phyloP scores from a whole-genome alignment of 371 early-diverging fungal species.

The Funneliformis caledonium region DNA sequence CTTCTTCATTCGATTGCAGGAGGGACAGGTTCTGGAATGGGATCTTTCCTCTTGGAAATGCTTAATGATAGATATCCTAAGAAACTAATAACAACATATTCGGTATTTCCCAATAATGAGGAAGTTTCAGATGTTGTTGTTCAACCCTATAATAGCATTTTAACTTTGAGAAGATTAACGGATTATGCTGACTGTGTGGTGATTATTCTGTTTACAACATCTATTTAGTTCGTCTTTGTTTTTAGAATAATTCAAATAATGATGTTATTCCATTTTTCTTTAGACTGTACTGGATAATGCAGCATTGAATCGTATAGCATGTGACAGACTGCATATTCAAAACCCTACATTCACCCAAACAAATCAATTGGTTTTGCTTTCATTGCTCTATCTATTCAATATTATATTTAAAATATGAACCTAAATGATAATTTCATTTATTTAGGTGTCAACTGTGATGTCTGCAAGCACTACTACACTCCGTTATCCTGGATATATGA shows the following conservation, averaged over 20 bases:
- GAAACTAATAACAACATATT: slow-evolving; percentile 97
- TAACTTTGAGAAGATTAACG: slow-evolving; percentile 91
- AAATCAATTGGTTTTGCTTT: slow-evolving; percentile 84
- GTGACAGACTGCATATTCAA: slow-evolving; percentile 91
- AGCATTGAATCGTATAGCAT: slow-evolving; percentile 91
- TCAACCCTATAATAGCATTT: slow-evolving; percentile 99
- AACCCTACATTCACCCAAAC: slow-evolving; percentile 96
- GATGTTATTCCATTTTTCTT: slow-evolving; percentile 13
- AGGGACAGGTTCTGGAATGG: slow-evolving; percentile 97
- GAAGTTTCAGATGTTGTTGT: slow-evolving; percentile 99
- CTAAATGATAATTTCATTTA: not conserved
- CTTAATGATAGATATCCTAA: slow-evolving; percentile 97
- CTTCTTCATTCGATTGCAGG: slow-evolving; percentile 95
- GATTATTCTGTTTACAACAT: slow-evolving; percentile 39
- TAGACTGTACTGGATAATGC: slow-evolving; percentile 94
- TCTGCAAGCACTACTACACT: slow-evolving; percentile 97
- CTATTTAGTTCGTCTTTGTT: not conserved
- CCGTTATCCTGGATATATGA: slow-evolving; percentile 99
- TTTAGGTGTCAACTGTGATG: slow-evolving; percentile 95
- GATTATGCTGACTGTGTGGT: slow-evolving; percentile 95
- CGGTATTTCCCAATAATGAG: slow-evolving; percentile 99
- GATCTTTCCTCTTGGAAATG: slow-evolving; percentile 87
- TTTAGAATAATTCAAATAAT: not conserved
- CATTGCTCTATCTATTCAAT: not conserved
- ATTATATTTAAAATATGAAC: not conserved